Conservation (phyloP, 371 early-diverging fungal species). For the Phascolomyces articulosus region DNA sequence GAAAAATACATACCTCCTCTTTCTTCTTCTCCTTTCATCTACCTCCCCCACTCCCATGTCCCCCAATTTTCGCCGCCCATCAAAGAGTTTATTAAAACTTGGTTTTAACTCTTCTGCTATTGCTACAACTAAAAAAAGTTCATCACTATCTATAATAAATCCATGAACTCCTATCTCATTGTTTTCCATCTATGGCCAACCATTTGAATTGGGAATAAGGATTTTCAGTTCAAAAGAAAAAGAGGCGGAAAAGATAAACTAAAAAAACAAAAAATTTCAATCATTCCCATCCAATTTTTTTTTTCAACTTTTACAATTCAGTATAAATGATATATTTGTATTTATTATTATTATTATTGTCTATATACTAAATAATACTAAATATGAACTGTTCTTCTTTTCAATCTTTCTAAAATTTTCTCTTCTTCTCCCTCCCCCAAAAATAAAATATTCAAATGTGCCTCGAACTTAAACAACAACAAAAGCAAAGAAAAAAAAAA, state of each 20-base stretch:
- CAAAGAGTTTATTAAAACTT: background rate
- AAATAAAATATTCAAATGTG: background rate
- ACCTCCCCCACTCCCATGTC: background rate
- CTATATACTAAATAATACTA: background rate
- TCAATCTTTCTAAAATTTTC: background rate
- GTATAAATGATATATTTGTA: too few species aligned
- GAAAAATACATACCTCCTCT: too few species aligned
- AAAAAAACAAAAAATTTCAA: background rate
- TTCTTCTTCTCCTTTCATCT: background rate
- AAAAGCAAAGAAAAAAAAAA: background rate
- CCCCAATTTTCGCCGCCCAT: slow-evolving; percentile 6
- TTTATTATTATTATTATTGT: background rate
- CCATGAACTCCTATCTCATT: slow-evolving; percentile 6
- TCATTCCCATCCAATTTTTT: too few species aligned
- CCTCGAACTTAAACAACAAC: background rate
- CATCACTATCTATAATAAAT: too few species aligned
- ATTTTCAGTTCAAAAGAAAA: too few species aligned
- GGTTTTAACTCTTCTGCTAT: background rate
- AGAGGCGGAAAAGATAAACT: slow-evolving; percentile 10
- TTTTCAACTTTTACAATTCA: too few species aligned
- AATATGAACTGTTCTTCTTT: too few species aligned
- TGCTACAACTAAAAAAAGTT: too few species aligned
- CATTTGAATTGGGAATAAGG: slow-evolving; percentile 2
- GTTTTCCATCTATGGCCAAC: background rate
- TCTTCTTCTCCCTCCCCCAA: background rate